Evolutionary conservation across 495 filamentous ascomycete species (phyloP).

Genomic region (Penicillium diatomitis): DNA sequence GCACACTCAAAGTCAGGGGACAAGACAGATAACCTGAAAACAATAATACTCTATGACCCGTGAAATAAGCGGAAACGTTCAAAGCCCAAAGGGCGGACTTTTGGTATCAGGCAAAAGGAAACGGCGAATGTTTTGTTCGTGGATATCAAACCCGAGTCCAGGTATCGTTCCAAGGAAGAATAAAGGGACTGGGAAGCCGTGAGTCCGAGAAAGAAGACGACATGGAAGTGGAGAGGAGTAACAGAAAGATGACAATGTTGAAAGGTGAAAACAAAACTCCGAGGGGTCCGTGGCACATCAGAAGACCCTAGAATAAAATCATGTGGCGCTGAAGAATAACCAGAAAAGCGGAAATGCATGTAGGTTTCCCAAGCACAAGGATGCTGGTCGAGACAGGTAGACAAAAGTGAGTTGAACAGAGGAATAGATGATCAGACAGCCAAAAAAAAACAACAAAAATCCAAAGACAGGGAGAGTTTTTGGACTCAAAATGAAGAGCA

Average conservation of each 20-base stretch:
- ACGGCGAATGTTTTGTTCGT: conserved; percentile 24
- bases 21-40: neutral
- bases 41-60: conserved; percentile 31
- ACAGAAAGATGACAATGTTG: conserved; percentile 2
- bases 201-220: conserved; percentile 16
- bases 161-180: conserved; percentile 22
- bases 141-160: conserved; percentile 36
- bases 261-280: conserved; percentile 9
- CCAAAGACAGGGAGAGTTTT: neutral
- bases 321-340: conserved; percentile 9
- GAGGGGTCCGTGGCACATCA: conserved; percentile 9
- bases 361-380: conserved; percentile 12
- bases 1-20: no score
- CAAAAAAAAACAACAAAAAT: conserved; percentile 3
- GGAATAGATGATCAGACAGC: conserved; percentile 6
- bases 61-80: conserved; percentile 13
- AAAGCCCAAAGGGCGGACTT: conserved; percentile 20
- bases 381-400: conserved; percentile 15
- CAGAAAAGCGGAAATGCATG: conserved; percentile 15
- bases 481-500: neutral
- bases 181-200: conserved; percentile 13
- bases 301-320: conserved; percentile 8
- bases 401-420: conserved; percentile 14
- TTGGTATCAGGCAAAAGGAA: conserved; percentile 22
- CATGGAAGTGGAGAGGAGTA: conserved; percentile 4